A percentile compares a stretch with the other conserved stretches of the same genome.
Conservation (phyloP, 2,329 filamentous ascomycete species). For the Arachnomyces sp. region DNA sequence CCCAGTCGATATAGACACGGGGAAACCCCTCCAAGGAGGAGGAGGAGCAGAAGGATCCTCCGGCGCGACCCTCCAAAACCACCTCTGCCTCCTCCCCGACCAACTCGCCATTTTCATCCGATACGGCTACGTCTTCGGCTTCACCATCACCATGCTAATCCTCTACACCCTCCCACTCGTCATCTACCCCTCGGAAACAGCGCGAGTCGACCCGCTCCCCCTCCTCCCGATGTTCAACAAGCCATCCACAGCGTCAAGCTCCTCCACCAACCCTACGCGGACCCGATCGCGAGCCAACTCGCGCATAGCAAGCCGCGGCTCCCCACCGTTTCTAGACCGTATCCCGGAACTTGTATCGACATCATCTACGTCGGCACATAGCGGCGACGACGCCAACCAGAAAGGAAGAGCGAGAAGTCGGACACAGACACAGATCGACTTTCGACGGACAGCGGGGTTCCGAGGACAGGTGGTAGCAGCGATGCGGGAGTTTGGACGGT, state of each 20-base stretch:
- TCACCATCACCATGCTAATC: conserved; percentile 43
- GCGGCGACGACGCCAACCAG: conserved; percentile 16
- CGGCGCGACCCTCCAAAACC: conserved; percentile 66
- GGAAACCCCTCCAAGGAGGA: conserved; percentile 20
- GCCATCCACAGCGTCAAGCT: conserved; percentile 15
- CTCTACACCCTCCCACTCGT: conserved; percentile 33
- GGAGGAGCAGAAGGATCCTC: conserved; percentile 10
- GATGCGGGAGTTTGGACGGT: conserved; percentile 52
- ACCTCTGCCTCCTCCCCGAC: conserved; percentile 83
- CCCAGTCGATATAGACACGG: conserved; percentile 56
- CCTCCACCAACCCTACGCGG: conserved; percentile 16
- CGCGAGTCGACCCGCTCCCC: conserved; percentile 10
- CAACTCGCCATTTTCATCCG: conserved; percentile 75
- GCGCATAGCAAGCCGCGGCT: conserved; percentile 23
- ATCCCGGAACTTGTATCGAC: conserved; percentile 5
- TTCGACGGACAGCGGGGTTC: conserved; percentile 11
- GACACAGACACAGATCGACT: conserved; percentile 1
- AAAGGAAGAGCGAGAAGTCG: conserved; percentile 23
- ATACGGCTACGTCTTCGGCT: conserved; percentile 57
- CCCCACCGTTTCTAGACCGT: conserved; percentile 7
- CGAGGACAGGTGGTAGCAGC: conserved; percentile 22
- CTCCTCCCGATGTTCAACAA: conserved; percentile 24
- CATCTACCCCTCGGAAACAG: conserved; percentile 16
- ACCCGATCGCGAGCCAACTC: conserved; percentile 18
- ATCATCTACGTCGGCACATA: conserved; percentile 23